Conservation (phyloP, 306 rosid genomes). For the Pachyrhizus erosus region DNA sequence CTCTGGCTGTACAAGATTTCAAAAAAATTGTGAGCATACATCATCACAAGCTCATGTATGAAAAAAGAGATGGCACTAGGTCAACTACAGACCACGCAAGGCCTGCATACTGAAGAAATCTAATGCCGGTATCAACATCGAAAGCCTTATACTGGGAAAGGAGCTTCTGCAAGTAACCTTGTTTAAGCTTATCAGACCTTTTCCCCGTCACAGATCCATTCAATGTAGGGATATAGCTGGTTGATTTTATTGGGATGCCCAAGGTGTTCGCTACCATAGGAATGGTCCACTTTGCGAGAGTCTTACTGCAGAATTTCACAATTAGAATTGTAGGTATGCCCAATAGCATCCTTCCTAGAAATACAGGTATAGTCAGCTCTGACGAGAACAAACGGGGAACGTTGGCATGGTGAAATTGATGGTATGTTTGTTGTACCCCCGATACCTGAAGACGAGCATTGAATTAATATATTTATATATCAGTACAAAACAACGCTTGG, state of each 20-base stretch:
- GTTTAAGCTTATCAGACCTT: conserved; percentile 58
- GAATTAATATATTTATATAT: background rate
- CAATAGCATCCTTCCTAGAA: conserved; percentile 74
- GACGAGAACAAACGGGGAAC: conserved; percentile 74
- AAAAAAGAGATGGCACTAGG: conserved; percentile 82
- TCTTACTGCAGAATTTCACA: conserved; percentile 92
- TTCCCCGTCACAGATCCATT: conserved; percentile 51
- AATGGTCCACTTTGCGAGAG: conserved; percentile 88
- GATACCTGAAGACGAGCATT: conserved; percentile 58
- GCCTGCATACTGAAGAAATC: conserved; percentile 88
- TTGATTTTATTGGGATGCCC: conserved; percentile 84
- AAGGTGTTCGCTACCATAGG: conserved; percentile 78
- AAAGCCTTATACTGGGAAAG: conserved; percentile 60
- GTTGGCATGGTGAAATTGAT: conserved; percentile 84
- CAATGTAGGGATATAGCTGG: conserved; percentile 71
- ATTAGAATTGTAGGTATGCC: conserved; percentile 88
- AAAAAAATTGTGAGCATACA: background rate
- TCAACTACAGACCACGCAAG: conserved; percentile 98
- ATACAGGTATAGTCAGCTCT: conserved; percentile 55
- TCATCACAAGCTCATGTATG: conserved; percentile 62
- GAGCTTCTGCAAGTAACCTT: conserved; percentile 60
- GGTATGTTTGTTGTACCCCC: conserved; percentile 92
- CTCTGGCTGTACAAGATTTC: conserved; percentile 34
- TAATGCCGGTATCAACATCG: conserved; percentile 88
- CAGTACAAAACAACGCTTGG: background rate